phyloP scores from a whole-genome alignment of 352 stramenopile genomes.

The Proteromonas lacertae region DNA sequence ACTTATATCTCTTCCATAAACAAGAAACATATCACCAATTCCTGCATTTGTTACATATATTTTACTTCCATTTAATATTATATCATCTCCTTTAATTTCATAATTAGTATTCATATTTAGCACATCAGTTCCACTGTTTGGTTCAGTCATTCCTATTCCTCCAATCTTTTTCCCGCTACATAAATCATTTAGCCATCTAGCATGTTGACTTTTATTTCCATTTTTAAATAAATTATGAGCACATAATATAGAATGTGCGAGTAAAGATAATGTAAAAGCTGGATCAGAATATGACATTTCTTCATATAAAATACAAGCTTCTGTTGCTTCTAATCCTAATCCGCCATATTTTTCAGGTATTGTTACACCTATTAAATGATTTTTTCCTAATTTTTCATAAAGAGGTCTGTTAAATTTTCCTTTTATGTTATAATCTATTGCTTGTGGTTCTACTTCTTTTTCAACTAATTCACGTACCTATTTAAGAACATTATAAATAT shows the following conservation, averaged over 20 bases:
- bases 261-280: constrained; percentile 84
- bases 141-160: constrained; percentile 95
- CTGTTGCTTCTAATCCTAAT: constrained; percentile 66
- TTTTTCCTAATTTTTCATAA: constrained; percentile 58
- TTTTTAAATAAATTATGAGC: constrained; percentile 35
- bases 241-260: constrained; percentile 28
- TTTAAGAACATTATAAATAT: constrained; percentile 28
- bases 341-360: constrained; percentile 75
- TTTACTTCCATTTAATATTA: no score
- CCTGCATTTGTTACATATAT: constrained; percentile 17
- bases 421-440: constrained; percentile 48
- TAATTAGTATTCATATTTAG: constrained; percentile 78
- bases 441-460: constrained; percentile 83
- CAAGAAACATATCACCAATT: constrained; percentile 73
- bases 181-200: constrained; percentile 33
- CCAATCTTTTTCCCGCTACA: constrained; percentile 70
- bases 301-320: constrained; percentile 51
- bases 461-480: constrained; percentile 69
- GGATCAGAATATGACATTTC: constrained; percentile 82
- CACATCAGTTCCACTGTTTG: constrained; percentile 59
- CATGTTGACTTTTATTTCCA: constrained; percentile 35
- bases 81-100: no score
- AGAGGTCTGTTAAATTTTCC: constrained; percentile 80
- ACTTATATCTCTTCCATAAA: no score
- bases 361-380: constrained; percentile 79